These are phyloP conservation scores for Hygrophorus pudorinus DNA, from an alignment of 768 basidiomycete species.

Conservation along the genomic window DNA sequence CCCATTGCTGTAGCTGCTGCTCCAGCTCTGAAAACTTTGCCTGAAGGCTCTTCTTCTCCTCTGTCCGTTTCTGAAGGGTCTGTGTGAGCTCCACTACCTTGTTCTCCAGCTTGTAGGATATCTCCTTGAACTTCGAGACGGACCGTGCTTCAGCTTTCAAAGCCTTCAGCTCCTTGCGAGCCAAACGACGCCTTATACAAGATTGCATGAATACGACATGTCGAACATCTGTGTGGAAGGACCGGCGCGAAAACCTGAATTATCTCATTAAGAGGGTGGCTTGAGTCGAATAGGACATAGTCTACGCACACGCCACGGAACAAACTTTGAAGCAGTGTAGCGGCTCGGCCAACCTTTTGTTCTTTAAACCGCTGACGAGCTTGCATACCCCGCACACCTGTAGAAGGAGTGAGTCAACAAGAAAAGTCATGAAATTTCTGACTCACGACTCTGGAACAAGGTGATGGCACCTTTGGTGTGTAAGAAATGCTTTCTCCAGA, in stretches of 20 bases:
- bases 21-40: slow-evolving; percentile 70
- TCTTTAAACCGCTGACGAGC: slow-evolving; percentile 52
- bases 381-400: slow-evolving; percentile 69
- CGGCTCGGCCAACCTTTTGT: slow-evolving; percentile 48
- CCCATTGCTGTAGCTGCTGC: slow-evolving; percentile 79
- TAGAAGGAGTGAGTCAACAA: slow-evolving; percentile 3
- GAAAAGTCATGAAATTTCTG: neutral
- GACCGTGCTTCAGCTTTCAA: slow-evolving; percentile 91
- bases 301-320: slow-evolving; percentile 77
- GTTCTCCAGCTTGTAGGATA: slow-evolving; percentile 95
- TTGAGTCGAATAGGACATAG: neutral
- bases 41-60: slow-evolving; percentile 84
- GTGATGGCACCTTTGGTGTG: slow-evolving; percentile 53
- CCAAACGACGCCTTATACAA: slow-evolving; percentile 81
- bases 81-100: slow-evolving; percentile 99
- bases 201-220: slow-evolving; percentile 84
- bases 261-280: slow-evolving; percentile 5
- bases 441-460: slow-evolving; percentile 80
- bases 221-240: slow-evolving; percentile 48
- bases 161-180: slow-evolving; percentile 73
- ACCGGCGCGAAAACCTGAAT: slow-evolving; percentile 44
- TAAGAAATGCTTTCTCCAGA: slow-evolving; percentile 65
- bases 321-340: slow-evolving; percentile 68
- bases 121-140: slow-evolving; percentile 97
- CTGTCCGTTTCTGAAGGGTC: slow-evolving; percentile 77